These are phyloP conservation scores for Fusarium veterinarium DNA, from an alignment of 2,329 filamentous ascomycete species.

Conservation along the genomic window DNA sequence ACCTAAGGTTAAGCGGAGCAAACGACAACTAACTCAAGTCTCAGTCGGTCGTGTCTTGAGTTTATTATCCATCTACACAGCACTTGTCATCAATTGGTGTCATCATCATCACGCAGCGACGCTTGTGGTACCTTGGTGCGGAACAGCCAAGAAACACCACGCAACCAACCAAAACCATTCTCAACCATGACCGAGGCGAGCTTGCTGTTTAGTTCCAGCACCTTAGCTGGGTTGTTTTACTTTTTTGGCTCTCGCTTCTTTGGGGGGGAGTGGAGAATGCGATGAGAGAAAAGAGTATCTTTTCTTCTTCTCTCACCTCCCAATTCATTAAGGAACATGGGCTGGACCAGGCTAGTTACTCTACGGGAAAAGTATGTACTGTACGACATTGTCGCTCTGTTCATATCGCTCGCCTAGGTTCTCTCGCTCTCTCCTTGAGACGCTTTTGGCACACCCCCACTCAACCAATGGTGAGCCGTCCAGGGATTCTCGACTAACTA, in stretches of 20 bases:
- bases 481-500: constrained; percentile 11
- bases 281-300: constrained; percentile 20
- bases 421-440: background rate
- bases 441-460: constrained; percentile 10
- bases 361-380: constrained; percentile 14
- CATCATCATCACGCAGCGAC: background rate
- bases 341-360: constrained; percentile 10
- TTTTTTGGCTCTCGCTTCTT: constrained; percentile 22
- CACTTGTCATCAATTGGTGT: background rate
- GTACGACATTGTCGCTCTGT: background rate
- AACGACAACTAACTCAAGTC: background rate
- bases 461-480: constrained; percentile 7
- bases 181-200: constrained; percentile 2
- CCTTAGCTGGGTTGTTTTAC: constrained; percentile 23
- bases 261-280: constrained; percentile 20
- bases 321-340: constrained; percentile 5
- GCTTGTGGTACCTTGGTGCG: constrained; percentile 19
- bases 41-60: background rate
- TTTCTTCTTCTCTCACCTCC: constrained; percentile 25
- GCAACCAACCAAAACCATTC: constrained; percentile 1
- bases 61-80: background rate
- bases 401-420: background rate
- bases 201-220: constrained; percentile 19
- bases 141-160: constrained; percentile 12
- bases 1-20: constrained; percentile 1